Evolutionary conservation across 805 yeast species (phyloP), one percentile per base, ranked within the genome.

Genomic region (Metschnikowia koreensis): DNA sequence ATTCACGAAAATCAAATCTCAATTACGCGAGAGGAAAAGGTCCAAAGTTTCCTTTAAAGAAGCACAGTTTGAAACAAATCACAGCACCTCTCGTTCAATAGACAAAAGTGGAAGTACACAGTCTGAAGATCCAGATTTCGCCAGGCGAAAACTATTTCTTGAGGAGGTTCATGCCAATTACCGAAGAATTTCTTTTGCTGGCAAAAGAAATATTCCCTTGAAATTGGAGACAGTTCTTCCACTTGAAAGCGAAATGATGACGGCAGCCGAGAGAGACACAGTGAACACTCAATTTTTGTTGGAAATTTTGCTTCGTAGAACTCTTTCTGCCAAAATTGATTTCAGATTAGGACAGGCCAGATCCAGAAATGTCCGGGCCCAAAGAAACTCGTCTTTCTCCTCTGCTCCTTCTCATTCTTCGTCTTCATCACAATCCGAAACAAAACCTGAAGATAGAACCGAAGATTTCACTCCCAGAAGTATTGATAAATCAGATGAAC

Each of bases 301-400:
- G 31, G 79, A 74, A 48, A 52, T 71, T 6, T 61, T 74, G 41
- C 49, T 74, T n/a, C 64, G 78, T 51, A 58, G 76, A 50, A 74
- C 77, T 1, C 56, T 73, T 55, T 73, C 76, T 34, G 78, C 76
- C 7, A 74, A 74, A 58, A 64, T 74, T 26, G 71, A 61, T 3
- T 74, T 64, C 52, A 54, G 79, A 39, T 60, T 74, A n/a, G 44
- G 41, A 26, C 52, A 46, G 33, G 17, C 22, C 27, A 43, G 13
- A 34, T 41, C 22, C 7, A 42, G 33, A 42, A n/a, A 31, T 16
- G 28, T n/a, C 27, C 10, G 10, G 27, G 27, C n/a, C 27, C 27
- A 31, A 27, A 40, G 43, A 40, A 26, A 27, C n/a, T 40, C 43
- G 7, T 46, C 48, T 5, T 17, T 29, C 9, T 12, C 43, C 47